Percentiles rank a stretch among this genome's conserved stretches.
Evolutionary conservation across 2,329 filamentous ascomycete species (phyloP).

Genomic region (Ophiostoma sp.): DNA sequence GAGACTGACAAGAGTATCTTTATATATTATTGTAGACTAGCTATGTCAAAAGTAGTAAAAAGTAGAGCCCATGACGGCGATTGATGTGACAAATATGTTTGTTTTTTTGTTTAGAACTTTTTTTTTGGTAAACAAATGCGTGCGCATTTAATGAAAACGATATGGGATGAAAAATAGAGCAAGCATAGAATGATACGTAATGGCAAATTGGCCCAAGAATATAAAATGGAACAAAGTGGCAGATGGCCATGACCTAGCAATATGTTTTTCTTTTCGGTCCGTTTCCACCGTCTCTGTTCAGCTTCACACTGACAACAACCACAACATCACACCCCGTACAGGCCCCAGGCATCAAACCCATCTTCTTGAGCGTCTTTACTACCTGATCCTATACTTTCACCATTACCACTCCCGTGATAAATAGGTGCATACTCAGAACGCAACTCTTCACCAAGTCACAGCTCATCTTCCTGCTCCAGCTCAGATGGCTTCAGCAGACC

Average conservation of each 20-base stretch:
- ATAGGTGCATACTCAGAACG: conserved; percentile 6
- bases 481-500: conserved; percentile 97
- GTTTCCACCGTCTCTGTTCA: neutral
- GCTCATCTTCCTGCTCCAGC: conserved; percentile 69
- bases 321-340: neutral
- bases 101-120: no score
- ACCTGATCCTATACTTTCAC: neutral
- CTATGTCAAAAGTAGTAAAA: neutral
- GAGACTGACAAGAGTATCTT: no score
- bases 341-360: neutral
- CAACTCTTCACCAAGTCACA: conserved; percentile 15
- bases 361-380: neutral
- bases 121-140: neutral
- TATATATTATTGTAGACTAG: no score
- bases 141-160: neutral
- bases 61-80: no score
- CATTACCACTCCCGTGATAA: neutral
- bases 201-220: conserved; percentile 8
- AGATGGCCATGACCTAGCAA: neutral
- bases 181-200: conserved; percentile 11
- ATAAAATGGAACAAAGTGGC: neutral
- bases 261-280: neutral
- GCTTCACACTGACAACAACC: neutral
- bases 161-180: neutral
- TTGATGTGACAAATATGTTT: no score